phyloP scores from a whole-genome alignment of 345 rosid species.

The Excoecaria cochinchinensis region DNA sequence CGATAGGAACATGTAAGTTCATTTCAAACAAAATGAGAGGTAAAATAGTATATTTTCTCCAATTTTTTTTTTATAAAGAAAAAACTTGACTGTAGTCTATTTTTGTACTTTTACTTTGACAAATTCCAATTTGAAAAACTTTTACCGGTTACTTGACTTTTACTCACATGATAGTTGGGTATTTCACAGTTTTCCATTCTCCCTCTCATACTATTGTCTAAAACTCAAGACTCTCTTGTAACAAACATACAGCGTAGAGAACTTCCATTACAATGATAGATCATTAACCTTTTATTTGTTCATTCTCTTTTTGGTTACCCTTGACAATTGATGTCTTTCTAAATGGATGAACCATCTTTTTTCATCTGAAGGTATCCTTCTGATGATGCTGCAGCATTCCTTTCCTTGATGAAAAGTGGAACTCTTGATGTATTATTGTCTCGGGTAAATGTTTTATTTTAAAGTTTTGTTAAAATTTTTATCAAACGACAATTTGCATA shows the following conservation, averaged over 20 bases:
- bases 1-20: too few species aligned
- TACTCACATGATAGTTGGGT: neutral
- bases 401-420: constrained; percentile 45
- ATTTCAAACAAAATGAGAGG: too few species aligned
- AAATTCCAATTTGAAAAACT: too few species aligned
- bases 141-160: too few species aligned
- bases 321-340: neutral
- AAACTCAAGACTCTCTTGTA: neutral
- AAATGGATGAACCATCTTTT: constrained; percentile 8
- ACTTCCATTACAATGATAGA: neutral
- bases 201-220: neutral
- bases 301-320: neutral
- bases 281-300: neutral
- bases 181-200: neutral
- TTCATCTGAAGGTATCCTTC: constrained; percentile 36
- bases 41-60: too few species aligned
- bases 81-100: too few species aligned
- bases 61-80: too few species aligned
- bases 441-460: constrained; percentile 35
- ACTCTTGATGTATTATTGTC: constrained; percentile 44
- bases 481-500: neutral
- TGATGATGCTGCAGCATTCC: constrained; percentile 33
- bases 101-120: too few species aligned
- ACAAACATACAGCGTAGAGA: neutral
- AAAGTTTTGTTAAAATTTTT: neutral